phyloP scores from a whole-genome alignment of 108 stramenopile genomes.

The Discostella pseudostelligera region DNA sequence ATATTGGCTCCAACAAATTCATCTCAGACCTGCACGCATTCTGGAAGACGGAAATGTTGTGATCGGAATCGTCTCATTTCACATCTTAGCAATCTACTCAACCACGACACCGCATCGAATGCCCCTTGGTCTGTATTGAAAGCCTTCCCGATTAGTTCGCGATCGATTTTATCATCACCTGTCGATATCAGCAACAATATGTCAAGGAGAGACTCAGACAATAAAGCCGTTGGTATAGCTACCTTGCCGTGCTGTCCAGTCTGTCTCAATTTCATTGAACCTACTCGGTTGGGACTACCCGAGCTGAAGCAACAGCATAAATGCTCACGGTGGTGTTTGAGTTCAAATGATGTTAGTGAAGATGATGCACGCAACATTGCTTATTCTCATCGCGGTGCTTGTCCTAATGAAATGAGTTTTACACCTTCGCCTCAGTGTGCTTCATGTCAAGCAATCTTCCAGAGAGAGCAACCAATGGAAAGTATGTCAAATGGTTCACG shows the following conservation, averaged over 20 bases:
- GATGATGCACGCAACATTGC: constrained; percentile 6
- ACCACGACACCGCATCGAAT: constrained; percentile 40
- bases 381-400: constrained; percentile 15
- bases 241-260: constrained; percentile 75
- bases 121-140: constrained; percentile 62
- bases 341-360: constrained; percentile 23
- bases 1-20: constrained; percentile 12
- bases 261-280: constrained; percentile 78
- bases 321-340: constrained; percentile 68
- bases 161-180: constrained; percentile 7
- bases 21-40: not conserved
- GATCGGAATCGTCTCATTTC: constrained; percentile 15
- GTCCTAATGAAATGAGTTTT: constrained; percentile 63
- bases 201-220: constrained; percentile 7
- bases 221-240: constrained; percentile 13
- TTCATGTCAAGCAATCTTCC: constrained; percentile 64
- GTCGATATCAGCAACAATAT: constrained; percentile 3
- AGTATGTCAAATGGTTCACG: not conserved
- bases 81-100: constrained; percentile 41
- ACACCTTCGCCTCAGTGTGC: constrained; percentile 53
- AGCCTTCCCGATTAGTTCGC: constrained; percentile 46
- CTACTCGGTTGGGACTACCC: constrained; percentile 61
- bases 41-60: not conserved
- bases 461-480: constrained; percentile 11
- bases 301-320: constrained; percentile 51